A percentile compares a stretch with the other conserved stretches of the same genome.
phyloP scores from a whole-genome alignment of 352 stramenopile genomes.

The Pilasporangium apinafurcum region DNA sequence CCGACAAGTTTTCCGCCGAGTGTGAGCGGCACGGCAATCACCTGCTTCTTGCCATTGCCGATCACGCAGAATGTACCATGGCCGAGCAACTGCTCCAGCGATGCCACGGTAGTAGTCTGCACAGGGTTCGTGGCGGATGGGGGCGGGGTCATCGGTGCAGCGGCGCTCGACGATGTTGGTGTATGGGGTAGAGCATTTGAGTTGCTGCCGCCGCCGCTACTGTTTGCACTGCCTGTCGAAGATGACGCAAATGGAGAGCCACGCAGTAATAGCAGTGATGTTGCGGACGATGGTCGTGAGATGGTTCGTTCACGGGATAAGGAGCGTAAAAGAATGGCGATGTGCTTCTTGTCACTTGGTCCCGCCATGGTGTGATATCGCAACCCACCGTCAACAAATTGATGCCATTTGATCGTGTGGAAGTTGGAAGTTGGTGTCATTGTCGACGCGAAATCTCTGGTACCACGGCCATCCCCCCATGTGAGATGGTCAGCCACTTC shows the following conservation, averaged over 20 bases:
- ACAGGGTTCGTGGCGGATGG: neutral
- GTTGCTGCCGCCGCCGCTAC: slow-evolving; percentile 6
- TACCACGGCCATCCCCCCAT: slow-evolving; percentile 24
- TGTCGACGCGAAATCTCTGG: slow-evolving; percentile 30
- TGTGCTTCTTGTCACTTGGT: slow-evolving; percentile 48
- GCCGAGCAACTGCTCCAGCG: slow-evolving; percentile 40
- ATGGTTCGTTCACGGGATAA: slow-evolving; percentile 19
- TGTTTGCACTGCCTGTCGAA: neutral
- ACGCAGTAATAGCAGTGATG: slow-evolving; percentile 9
- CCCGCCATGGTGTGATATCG: slow-evolving; percentile 53
- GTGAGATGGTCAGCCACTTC: slow-evolving; percentile 71
- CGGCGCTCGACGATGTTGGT: too few relatives aligned
- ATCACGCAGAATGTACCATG: slow-evolving; percentile 68
- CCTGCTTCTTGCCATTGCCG: slow-evolving; percentile 31
- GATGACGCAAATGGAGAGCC: neutral
- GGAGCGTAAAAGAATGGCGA: slow-evolving; percentile 43
- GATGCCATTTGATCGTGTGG: slow-evolving; percentile 60
- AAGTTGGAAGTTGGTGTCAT: slow-evolving; percentile 67
- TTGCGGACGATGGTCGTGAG: slow-evolving; percentile 11
- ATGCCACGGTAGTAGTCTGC: slow-evolving; percentile 2
- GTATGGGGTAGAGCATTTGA: too few relatives aligned
- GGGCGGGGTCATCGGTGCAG: too few relatives aligned
- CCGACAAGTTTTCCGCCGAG: slow-evolving; percentile 56
- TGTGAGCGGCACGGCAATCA: slow-evolving; percentile 52
- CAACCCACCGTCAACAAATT: slow-evolving; percentile 61